These are phyloP conservation scores for Auricularia auricula-judae DNA, from an alignment of 768 basidiomycete genomes.

Conservation along the genomic window DNA sequence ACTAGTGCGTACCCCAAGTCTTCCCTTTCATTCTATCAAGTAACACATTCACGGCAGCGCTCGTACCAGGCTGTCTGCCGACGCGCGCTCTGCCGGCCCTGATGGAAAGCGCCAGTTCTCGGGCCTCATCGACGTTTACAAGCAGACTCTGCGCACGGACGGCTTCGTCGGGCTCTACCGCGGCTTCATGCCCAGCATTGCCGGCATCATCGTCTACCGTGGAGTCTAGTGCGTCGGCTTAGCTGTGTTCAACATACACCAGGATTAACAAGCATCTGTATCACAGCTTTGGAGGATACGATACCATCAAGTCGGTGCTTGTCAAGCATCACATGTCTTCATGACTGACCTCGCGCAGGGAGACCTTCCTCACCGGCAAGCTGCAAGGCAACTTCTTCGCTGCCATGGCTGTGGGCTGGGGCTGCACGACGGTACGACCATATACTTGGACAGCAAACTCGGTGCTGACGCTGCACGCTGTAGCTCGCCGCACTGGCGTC, in stretches of 20 bases:
- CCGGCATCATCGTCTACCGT: slow-evolving; percentile 32
- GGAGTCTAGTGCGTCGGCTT: slow-evolving; percentile 28
- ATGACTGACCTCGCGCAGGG: slow-evolving; percentile 8
- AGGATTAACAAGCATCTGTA: no score
- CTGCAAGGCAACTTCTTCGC: slow-evolving; percentile 29
- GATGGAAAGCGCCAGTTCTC: slow-evolving; percentile 31
- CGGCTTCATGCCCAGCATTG: slow-evolving; percentile 30
- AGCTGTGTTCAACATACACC: no score
- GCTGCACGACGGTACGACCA: slow-evolving; percentile 25
- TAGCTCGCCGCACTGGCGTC: slow-evolving; percentile 27
- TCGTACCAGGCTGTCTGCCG: slow-evolving; percentile 30
- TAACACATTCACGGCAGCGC: slow-evolving; percentile 16
- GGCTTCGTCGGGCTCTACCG: slow-evolving; percentile 31
- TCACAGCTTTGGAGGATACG: slow-evolving; percentile 32
- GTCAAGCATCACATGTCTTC: neutral
- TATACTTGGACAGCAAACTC: no score
- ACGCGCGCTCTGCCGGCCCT: slow-evolving; percentile 24
- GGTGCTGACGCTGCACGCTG: neutral
- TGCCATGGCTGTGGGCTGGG: slow-evolving; percentile 32
- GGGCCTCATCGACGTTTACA: slow-evolving; percentile 33
- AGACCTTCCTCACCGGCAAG: slow-evolving; percentile 27
- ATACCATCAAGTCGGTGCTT: slow-evolving; percentile 19
- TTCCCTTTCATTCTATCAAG: neutral
- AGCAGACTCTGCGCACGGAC: slow-evolving; percentile 29
- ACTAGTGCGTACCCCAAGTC: slow-evolving; percentile 20